Evolutionary conservation across 805 yeast species (phyloP).

Genomic region (Wickerhamiella vanderwaltii): DNA sequence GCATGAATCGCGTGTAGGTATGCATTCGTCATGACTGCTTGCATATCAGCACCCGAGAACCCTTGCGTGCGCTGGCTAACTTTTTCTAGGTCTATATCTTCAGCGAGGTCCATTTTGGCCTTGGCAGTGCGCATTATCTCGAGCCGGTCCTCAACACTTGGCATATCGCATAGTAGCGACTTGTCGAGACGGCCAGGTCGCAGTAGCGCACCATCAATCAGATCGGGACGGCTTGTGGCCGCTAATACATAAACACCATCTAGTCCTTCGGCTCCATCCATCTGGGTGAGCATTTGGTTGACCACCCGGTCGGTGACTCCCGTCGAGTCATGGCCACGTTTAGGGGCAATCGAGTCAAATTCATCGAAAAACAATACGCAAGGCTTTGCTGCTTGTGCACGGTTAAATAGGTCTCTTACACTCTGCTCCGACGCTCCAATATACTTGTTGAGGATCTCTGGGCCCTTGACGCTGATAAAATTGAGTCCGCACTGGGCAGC

Average conservation of each 20-base stretch:
- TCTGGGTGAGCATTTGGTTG: conserved; percentile 90
- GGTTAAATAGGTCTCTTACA: conserved; percentile 81
- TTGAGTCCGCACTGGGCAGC: conserved; percentile 90
- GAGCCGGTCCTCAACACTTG: conserved; percentile 52
- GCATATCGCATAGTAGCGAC: conserved; percentile 81
- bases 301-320: conserved; percentile 98
- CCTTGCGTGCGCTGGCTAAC: conserved; percentile 58
- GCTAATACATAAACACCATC: conserved; percentile 96
- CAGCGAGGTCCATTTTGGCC: conserved; percentile 46
- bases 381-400: conserved; percentile 91
- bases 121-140: conserved; percentile 52
- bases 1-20: conserved; percentile 68
- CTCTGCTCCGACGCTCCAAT: conserved; percentile 96
- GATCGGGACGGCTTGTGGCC: conserved; percentile 91
- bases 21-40: conserved; percentile 84
- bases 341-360: conserved; percentile 94
- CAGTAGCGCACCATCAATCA: conserved; percentile 85
- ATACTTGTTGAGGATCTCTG: conserved; percentile 86
- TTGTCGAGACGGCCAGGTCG: conserved; percentile 96
- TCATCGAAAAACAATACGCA: conserved; percentile 90
- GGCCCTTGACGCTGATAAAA: conserved; percentile 88
- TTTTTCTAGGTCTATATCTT: conserved; percentile 38
- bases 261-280: conserved; percentile 98
- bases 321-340: conserved; percentile 93
- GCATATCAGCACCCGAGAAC: conserved; percentile 89